These are phyloP conservation scores for Ceratobasidium papillatum DNA, from an alignment of 1,284 basidiomycete species.

Conservation along the genomic window DNA sequence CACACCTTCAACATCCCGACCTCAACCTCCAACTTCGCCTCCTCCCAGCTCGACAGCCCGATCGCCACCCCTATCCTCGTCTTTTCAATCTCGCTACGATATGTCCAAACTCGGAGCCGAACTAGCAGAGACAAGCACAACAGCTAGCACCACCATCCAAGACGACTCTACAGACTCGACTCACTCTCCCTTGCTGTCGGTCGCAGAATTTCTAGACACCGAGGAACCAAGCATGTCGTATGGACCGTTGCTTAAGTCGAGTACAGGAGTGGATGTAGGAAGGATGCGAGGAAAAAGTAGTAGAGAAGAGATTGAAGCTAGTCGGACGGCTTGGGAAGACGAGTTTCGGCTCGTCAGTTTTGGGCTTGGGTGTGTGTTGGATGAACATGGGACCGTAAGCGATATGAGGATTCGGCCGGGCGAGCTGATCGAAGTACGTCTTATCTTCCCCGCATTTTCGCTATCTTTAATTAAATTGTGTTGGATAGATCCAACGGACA, in stretches of 20 bases:
- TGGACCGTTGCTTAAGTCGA: neutral
- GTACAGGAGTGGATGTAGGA: neutral
- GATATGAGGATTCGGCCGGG: conserved; percentile 32
- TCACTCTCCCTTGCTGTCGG: conserved; percentile 14
- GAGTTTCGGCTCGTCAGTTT: conserved; percentile 36
- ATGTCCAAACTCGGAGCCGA: neutral
- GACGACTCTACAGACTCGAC: conserved; percentile 11
- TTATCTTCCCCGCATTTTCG: neutral
- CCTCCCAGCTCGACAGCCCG: neutral
- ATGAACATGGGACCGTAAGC: conserved; percentile 15
- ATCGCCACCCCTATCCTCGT: conserved; percentile 3
- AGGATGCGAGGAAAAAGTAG: neutral
- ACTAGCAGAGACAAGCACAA: neutral
- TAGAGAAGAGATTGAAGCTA: neutral
- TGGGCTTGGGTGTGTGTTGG: conserved; percentile 21
- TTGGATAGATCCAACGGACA: conserved; percentile 22
- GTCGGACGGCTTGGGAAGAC: conserved; percentile 2
- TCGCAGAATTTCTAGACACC: conserved; percentile 8
- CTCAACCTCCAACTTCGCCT: conserved; percentile 4
- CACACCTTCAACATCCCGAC: neutral
- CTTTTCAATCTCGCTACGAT: conserved; percentile 14
- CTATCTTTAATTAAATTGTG: neutral
- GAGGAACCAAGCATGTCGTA: neutral
- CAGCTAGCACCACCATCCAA: neutral
- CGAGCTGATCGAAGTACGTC: conserved; percentile 26